A percentile compares a stretch with the other conserved stretches of the same genome.
Conservation (phyloP, 441 rosid genomes). For the Adansonia grandidieri region DNA sequence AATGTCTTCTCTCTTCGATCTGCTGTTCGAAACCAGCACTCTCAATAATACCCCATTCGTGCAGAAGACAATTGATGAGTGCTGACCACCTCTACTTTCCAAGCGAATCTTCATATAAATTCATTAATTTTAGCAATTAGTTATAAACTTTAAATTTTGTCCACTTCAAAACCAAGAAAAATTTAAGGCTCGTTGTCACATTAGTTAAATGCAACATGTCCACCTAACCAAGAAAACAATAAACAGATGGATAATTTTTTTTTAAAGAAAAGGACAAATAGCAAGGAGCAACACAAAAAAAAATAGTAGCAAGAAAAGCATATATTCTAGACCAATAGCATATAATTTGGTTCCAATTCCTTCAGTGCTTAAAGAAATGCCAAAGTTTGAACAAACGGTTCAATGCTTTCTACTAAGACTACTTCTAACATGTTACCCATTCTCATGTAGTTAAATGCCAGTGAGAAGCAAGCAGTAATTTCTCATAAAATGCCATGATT, state of each 20-base stretch:
- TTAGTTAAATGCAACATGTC: constrained; percentile 18
- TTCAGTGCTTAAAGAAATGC: background rate
- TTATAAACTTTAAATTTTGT: background rate
- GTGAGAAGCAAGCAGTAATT: constrained; percentile 16
- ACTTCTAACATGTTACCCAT: constrained; percentile 1
- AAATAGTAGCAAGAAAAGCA: constrained; percentile 6
- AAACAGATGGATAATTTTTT: background rate
- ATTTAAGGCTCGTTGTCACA: background rate
- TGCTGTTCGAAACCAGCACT: constrained; percentile 64
- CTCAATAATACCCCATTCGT: constrained; percentile 90
- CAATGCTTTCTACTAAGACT: background rate
- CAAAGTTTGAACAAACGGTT: background rate
- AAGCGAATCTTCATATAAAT: constrained; percentile 66
- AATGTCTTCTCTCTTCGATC: constrained; percentile 43
- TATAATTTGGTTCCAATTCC: constrained; percentile 16
- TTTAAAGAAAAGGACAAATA: background rate
- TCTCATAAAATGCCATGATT: background rate
- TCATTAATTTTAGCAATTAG: constrained; percentile 2
- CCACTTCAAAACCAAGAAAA: constrained; percentile 12
- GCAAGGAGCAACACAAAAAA: background rate
- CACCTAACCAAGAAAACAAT: constrained; percentile 14
- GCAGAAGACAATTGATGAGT: constrained; percentile 93
- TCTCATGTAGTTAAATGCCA: background rate
- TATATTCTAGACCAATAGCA: background rate
- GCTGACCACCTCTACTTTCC: constrained; percentile 88